Evolutionary conservation across 2,329 filamentous ascomycete genomes (phyloP), one percentile per base, ranked within the genome.

Genomic region (Cadophora luteo-olivacea): DNA sequence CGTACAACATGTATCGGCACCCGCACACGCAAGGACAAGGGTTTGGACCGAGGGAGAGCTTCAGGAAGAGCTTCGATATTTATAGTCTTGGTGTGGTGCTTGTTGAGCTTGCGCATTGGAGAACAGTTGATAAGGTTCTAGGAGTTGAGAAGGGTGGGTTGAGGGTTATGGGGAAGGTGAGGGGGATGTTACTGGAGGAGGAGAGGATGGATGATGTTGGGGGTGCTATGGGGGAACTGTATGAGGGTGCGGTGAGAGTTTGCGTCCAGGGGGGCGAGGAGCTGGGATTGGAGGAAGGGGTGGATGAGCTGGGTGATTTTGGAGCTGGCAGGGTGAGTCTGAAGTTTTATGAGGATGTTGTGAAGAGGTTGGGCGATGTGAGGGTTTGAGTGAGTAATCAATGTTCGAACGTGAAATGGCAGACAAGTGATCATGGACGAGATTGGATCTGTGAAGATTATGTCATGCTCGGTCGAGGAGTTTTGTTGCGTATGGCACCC

Each of bases 81-180:
- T 87, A 87, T 73, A 81, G 81, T 24, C 78, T 87, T 0, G 85
- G 86, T 3, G 78, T 87, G 8, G 79, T 87, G 3, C 74, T 87
- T 5, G 77, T 86, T 3, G 85, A 88, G 73, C 80, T 87, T 4
- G 85, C 84, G n/a, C 82, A 84, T 69, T 87, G 85, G 84, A 75
- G 78, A 55, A 78, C 82, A 0, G 80, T 86, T 36, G 82, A 85
- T 29, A 67, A 73, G 16, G 79, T 86, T 3, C 68, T 86, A 4
- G 67, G 63, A 3, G 81, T 86, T 14, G 76, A 81, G 7, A 80
- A 79, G 11, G 78, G 78, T 49, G 80, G 57, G 3, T 60, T 81
- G 5, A 81, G 80, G n/a, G 69, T 79, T 8, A 78, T 81, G 14
- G 75, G 78, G 25, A 76, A 73, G 8, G 80, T 83, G 0, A 76